Evolutionary conservation across 2,329 filamentous ascomycete species (phyloP).

Genomic region (Aspergillus melleus): DNA sequence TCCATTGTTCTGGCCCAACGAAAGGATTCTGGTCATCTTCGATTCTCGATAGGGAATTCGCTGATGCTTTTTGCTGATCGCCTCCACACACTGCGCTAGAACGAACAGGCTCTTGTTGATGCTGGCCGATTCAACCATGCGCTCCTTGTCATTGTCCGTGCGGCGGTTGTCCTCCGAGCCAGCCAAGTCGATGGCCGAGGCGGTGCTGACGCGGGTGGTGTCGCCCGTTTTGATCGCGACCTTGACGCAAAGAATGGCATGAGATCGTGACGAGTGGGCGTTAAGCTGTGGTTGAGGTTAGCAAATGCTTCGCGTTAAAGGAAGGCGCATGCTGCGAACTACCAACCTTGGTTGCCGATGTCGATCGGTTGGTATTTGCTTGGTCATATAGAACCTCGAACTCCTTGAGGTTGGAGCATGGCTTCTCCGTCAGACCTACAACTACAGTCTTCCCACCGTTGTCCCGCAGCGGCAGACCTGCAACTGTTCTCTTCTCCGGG

Average conservation of each 20-base stretch:
- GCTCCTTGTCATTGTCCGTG: slow-evolving; percentile 90
- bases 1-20: slow-evolving; percentile 89
- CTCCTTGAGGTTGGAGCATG: slow-evolving; percentile 81
- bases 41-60: slow-evolving; percentile 91
- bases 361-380: slow-evolving; percentile 86
- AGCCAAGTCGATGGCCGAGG: slow-evolving; percentile 90
- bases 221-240: slow-evolving; percentile 73
- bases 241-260: slow-evolving; percentile 89
- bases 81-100: slow-evolving; percentile 90
- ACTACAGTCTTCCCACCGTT: slow-evolving; percentile 85
- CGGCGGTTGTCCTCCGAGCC: slow-evolving; percentile 94
- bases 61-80: slow-evolving; percentile 72
- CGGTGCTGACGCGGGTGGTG: slow-evolving; percentile 72
- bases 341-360: slow-evolving; percentile 74
- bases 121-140: slow-evolving; percentile 89
- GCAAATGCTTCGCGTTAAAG: neutral
- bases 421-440: slow-evolving; percentile 78
- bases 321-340: neutral
- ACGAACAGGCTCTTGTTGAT: slow-evolving; percentile 99
- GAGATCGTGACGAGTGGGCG: slow-evolving; percentile 83
- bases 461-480: slow-evolving; percentile 79
- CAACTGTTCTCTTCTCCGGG: slow-evolving; percentile 78
- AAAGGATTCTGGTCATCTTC: slow-evolving; percentile 95
- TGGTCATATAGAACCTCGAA: slow-evolving; percentile 90
- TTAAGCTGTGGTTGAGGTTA: slow-evolving; percentile 60